These are phyloP conservation scores for Capillidium heterosporum DNA, from an alignment of 371 early-diverging fungal genomes.

Conservation along the genomic window DNA sequence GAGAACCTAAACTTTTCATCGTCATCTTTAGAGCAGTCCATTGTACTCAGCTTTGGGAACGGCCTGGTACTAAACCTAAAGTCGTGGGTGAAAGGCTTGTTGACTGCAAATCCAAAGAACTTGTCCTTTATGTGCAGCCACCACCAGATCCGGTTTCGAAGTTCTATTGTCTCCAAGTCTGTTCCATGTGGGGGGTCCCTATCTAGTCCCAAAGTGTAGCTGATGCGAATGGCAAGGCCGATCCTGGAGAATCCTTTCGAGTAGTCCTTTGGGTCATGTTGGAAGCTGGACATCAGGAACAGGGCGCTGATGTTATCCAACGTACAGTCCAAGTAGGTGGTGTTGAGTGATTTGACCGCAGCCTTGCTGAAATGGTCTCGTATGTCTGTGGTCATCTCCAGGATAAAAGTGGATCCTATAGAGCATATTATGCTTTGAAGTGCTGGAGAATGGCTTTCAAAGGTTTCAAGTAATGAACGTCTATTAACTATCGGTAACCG, in stretches of 20 bases:
- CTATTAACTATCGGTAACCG: not conserved
- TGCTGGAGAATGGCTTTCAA: not conserved
- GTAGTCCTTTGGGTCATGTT: not conserved
- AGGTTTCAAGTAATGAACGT: not conserved
- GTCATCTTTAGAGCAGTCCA: no score
- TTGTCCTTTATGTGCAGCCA: no score
- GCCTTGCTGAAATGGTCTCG: not conserved
- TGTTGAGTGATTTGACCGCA: not conserved
- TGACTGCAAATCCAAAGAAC: no score
- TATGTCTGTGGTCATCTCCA: not conserved
- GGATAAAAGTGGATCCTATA: not conserved
- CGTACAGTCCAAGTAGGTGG: not conserved
- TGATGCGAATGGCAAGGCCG: no score
- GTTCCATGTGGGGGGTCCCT: no score
- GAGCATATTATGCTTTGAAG: not conserved
- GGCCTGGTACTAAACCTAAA: no score
- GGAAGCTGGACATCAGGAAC: not conserved
- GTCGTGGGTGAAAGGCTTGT: no score
- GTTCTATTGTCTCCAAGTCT: no score
- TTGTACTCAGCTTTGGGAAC: no score
- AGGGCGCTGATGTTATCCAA: not conserved
- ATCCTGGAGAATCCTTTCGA: not conserved
- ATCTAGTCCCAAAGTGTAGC: no score
- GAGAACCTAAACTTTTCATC: no score
- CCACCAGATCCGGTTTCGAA: no score